A percentile compares a stretch with the other conserved stretches of the same genome.
Evolutionary conservation across 176 grass and related monocot species (phyloP).

Genomic region (Raddia distichophylla): DNA sequence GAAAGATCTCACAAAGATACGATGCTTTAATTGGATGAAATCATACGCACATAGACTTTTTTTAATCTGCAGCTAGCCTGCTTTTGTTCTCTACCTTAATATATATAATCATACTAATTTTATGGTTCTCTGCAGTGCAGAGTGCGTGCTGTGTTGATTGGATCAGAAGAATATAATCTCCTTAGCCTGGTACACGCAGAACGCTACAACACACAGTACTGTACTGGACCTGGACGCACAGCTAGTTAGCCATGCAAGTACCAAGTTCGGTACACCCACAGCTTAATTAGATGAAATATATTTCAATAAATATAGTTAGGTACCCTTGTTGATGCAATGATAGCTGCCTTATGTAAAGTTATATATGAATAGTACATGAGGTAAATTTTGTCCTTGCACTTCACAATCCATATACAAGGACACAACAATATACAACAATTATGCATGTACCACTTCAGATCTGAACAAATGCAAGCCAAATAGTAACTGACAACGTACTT

Average conservation of each 20-base stretch:
- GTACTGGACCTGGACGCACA: background rate
- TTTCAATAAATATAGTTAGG: background rate
- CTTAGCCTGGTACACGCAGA: constrained; percentile 1
- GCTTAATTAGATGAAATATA: background rate
- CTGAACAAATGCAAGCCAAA: constrained; percentile 37
- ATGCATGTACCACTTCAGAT: constrained; percentile 19
- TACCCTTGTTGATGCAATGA: background rate
- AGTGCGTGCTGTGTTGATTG: constrained; percentile 36
- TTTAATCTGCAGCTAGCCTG: constrained; percentile 25
- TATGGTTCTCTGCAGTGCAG: constrained; percentile 21
- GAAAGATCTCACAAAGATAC: constrained; percentile 65
- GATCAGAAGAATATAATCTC: constrained; percentile 37
- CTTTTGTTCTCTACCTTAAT: constrained; percentile 16
- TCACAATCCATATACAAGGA: background rate
- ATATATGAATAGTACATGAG: background rate
- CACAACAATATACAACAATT: constrained; percentile 37
- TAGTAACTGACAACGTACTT: constrained; percentile 30
- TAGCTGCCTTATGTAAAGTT: background rate
- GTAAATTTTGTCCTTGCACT: background rate
- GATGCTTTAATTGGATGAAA: constrained; percentile 40
- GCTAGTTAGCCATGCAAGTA: background rate
- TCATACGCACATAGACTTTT: constrained; percentile 35
- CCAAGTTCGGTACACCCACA: background rate
- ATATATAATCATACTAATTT: constrained; percentile 9
- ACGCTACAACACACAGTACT: background rate